A percentile compares a stretch with the other conserved stretches of the same genome.
These are phyloP conservation scores for Claviceps pazoutovae DNA, from an alignment of 2,329 filamentous ascomycete genomes.

Conservation along the genomic window DNA sequence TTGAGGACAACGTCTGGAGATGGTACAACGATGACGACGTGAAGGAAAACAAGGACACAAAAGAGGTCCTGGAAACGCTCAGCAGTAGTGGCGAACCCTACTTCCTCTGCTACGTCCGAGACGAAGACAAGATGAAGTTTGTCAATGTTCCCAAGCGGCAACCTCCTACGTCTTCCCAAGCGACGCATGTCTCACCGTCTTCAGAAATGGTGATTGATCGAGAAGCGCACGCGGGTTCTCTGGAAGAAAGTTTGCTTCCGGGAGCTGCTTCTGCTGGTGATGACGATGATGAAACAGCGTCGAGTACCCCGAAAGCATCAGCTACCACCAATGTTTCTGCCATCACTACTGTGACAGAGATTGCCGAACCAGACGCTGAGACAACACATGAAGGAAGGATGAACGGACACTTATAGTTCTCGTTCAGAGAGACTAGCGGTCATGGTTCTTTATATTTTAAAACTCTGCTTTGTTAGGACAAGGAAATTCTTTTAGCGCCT, in stretches of 20 bases:
- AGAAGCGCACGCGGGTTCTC: slow-evolving; percentile 14
- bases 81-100: slow-evolving; percentile 63
- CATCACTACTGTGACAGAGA: background rate
- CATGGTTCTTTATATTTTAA: background rate
- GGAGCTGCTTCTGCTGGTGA: background rate
- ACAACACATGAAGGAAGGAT: background rate
- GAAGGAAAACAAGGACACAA: slow-evolving; percentile 48
- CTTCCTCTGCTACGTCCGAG: slow-evolving; percentile 70
- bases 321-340: background rate
- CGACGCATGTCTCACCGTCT: slow-evolving; percentile 3
- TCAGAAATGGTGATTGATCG: slow-evolving; percentile 7
- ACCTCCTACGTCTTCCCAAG: slow-evolving; percentile 7
- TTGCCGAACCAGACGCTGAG: background rate
- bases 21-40: slow-evolving; percentile 89
- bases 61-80: slow-evolving; percentile 55
- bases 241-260: background rate
- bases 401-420: background rate
- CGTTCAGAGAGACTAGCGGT: background rate
- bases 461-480: background rate
- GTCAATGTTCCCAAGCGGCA: slow-evolving; percentile 32
- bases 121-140: slow-evolving; percentile 43
- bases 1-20: slow-evolving; percentile 67
- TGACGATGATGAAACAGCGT: background rate
- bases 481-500: background rate
- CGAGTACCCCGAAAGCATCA: background rate